phyloP scores from a whole-genome alignment of 2,329 filamentous ascomycete species.

The Neofusicoccum laricinum region DNA sequence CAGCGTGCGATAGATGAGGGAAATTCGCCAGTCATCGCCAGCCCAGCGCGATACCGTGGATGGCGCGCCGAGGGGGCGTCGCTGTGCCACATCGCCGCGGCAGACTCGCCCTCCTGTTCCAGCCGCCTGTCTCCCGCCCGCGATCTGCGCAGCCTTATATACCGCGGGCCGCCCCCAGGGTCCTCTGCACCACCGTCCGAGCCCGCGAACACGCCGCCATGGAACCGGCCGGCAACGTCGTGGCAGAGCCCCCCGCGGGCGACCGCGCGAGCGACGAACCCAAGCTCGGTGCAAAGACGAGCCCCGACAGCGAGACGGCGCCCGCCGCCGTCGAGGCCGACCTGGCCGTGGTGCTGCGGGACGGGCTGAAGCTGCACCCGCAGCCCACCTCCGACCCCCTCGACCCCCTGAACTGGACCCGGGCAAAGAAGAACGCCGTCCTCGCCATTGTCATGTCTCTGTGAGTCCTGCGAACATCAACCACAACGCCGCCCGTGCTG shows the following conservation, averaged over 20 bases:
- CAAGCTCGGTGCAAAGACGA: background rate
- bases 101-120: too few species aligned
- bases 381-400: conserved; percentile 29
- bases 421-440: conserved; percentile 41
- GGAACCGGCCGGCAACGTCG: background rate
- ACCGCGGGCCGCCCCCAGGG: too few species aligned
- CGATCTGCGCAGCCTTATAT: conserved; percentile 1
- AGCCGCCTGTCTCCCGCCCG: background rate
- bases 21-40: background rate
- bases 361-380: conserved; percentile 38
- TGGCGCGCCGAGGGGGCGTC: background rate
- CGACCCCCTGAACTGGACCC: conserved; percentile 39
- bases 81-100: background rate
- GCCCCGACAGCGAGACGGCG: background rate
- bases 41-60: background rate
- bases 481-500: background rate
- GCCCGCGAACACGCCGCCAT: background rate
- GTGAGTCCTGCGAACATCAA: conserved; percentile 37
- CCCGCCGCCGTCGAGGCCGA: background rate
- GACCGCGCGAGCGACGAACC: background rate
- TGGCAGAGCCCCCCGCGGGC: background rate
- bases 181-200: too few species aligned
- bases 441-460: conserved; percentile 54
- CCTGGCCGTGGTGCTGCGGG: conserved; percentile 14
- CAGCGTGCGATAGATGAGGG: background rate